Evolutionary conservation across 2,329 filamentous ascomycete genomes (phyloP).

Genomic region (Xylaria polymorpha): DNA sequence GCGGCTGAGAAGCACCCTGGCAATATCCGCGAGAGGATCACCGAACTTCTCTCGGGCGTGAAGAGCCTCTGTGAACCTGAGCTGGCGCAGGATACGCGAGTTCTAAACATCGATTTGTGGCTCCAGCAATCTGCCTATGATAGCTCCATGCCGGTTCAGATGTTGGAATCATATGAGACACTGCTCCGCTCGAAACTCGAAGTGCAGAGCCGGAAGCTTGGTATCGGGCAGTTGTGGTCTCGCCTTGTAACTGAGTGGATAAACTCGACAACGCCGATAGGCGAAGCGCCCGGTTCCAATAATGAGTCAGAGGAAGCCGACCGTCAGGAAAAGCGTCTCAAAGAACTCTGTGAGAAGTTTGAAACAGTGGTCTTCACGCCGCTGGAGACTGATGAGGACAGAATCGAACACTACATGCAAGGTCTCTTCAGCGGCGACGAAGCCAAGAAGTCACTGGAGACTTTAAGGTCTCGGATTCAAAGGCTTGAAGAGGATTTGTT

Average conservation of each 20-base stretch:
- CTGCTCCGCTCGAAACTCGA: conserved; percentile 51
- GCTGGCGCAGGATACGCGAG: conserved; percentile 7
- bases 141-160: conserved; percentile 50
- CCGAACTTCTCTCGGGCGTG: conserved; percentile 31
- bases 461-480: conserved; percentile 35
- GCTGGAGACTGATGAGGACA: conserved; percentile 49
- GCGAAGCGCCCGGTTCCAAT: conserved; percentile 8
- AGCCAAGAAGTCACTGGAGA: conserved; percentile 39
- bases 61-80: conserved; percentile 26
- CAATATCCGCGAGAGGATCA: conserved; percentile 32
- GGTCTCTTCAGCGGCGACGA: conserved; percentile 49
- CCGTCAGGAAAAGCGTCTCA: conserved; percentile 52
- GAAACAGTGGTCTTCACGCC: conserved; percentile 54
- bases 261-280: conserved; percentile 43
- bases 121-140: conserved; percentile 53
- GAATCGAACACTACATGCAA: conserved; percentile 50
- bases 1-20: conserved; percentile 26
- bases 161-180: conserved; percentile 49
- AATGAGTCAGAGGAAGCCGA: conserved; percentile 50
- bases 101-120: conserved; percentile 52
- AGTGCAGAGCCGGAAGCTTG: conserved; percentile 52
- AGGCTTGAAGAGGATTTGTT: conserved; percentile 40
- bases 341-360: conserved; percentile 54
- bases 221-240: conserved; percentile 52
- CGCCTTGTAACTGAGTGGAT: conserved; percentile 56